Evolutionary conservation across 1,284 basidiomycete species (phyloP).

Genomic region (Rhizoctonia solani): DNA sequence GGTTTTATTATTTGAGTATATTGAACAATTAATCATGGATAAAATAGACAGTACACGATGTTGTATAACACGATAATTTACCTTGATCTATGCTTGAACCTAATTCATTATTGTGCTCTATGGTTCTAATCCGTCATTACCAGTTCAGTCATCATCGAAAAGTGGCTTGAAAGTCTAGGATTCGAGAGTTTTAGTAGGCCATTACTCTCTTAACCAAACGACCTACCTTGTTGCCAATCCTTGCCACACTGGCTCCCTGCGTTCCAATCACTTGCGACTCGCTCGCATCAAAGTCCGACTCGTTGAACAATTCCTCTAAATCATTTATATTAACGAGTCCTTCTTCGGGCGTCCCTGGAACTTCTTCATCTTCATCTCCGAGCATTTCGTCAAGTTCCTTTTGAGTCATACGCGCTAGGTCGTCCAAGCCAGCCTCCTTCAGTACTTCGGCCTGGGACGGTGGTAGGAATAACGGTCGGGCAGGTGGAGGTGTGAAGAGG

Average conservation of each 20-base stretch:
- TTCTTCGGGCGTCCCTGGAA: conserved; percentile 27
- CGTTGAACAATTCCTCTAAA: conserved; percentile 28
- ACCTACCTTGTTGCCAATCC: conserved; percentile 26
- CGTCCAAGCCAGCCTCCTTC: conserved; percentile 35
- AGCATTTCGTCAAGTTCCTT: conserved; percentile 50
- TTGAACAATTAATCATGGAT: too few species aligned
- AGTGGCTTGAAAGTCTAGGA: conserved; percentile 19
- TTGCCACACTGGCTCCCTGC: conserved; percentile 16
- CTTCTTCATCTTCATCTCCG: conserved; percentile 40
- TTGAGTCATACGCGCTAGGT: conserved; percentile 36
- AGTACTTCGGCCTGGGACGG: conserved; percentile 33
- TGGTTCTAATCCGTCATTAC: neutral
- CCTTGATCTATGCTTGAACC: too few species aligned
- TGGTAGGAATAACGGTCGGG: conserved; percentile 35
- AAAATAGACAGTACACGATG: too few species aligned
- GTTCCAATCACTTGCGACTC: conserved; percentile 29
- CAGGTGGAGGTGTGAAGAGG: conserved; percentile 6
- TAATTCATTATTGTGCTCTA: too few species aligned
- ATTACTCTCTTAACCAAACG: too few species aligned
- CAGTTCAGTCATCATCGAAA: conserved; percentile 15
- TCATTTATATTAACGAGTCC: neutral
- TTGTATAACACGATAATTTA: too few species aligned
- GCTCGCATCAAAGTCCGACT: conserved; percentile 25
- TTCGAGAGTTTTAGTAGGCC: neutral
- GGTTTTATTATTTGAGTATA: too few species aligned